Percentiles rank a stretch among this genome's conserved stretches.
phyloP scores from a whole-genome alignment of 2,329 filamentous ascomycete genomes.

The Paecilomyces niveus region DNA sequence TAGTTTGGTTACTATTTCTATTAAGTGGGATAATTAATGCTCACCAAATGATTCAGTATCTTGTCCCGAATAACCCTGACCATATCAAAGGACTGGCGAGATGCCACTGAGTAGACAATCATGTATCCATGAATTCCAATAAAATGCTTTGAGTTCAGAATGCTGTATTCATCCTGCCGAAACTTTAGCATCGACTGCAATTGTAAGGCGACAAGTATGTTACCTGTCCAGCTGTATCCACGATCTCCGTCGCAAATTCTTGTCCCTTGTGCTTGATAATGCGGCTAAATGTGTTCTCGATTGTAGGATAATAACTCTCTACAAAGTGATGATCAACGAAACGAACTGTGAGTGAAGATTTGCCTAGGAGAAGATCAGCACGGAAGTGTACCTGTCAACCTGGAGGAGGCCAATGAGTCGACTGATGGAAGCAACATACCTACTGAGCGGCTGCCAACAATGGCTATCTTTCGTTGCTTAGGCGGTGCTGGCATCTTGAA shows the following conservation, averaged over 20 bases:
- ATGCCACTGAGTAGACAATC: conserved; percentile 96
- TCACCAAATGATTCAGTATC: conserved; percentile 89
- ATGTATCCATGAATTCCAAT: conserved; percentile 99
- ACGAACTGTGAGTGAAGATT: conserved; percentile 93
- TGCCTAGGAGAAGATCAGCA: conserved; percentile 54
- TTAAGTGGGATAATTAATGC: conserved; percentile 17
- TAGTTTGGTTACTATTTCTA: neutral
- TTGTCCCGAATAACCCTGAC: conserved; percentile 92
- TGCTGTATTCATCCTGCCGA: conserved; percentile 87
- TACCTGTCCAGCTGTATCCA: conserved; percentile 94
- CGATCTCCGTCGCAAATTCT: conserved; percentile 92
- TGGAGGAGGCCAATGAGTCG: conserved; percentile 81
- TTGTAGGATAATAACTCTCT: conserved; percentile 97
- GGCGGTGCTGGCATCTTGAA: conserved; percentile 58
- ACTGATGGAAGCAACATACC: conserved; percentile 44
- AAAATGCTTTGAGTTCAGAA: conserved; percentile 96
- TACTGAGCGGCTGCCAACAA: conserved; percentile 89
- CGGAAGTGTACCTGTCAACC: conserved; percentile 56
- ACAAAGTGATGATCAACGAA: conserved; percentile 98
- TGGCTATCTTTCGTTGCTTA: conserved; percentile 91
- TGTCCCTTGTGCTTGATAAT: conserved; percentile 88
- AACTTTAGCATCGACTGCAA: conserved; percentile 8
- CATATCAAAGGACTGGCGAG: conserved; percentile 94
- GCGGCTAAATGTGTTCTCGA: conserved; percentile 98
- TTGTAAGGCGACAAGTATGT: conserved; percentile 15